These are phyloP conservation scores for Filosporella fistucella DNA, from an alignment of 495 filamentous ascomycete genomes.

Conservation along the genomic window DNA sequence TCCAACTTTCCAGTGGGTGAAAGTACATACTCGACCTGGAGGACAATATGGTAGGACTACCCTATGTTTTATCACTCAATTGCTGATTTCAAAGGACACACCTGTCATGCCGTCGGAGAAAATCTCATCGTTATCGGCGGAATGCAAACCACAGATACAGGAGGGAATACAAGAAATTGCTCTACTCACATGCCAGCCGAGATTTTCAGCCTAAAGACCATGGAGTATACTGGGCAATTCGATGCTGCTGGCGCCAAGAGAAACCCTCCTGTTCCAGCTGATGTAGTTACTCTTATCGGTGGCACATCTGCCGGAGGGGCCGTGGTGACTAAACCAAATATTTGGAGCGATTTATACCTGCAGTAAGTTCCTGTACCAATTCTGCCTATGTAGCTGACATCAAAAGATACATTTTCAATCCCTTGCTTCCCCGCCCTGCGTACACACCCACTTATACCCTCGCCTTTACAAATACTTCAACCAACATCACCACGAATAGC, in stretches of 20 bases:
- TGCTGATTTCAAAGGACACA: not conserved
- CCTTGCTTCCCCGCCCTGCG: not conserved
- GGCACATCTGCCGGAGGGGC: conserved; percentile 5
- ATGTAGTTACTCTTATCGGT: conserved; percentile 1
- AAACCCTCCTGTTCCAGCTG: conserved; percentile 2
- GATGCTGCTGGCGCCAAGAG: conserved; percentile 1
- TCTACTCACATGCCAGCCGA: conserved; percentile 11
- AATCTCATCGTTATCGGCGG: conserved; percentile 5
- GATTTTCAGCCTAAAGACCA: conserved; percentile 2
- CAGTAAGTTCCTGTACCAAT: not conserved
- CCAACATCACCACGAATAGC: not conserved
- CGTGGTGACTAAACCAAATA: not conserved
- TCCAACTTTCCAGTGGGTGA: conserved; percentile 9
- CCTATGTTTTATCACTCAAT: not conserved
- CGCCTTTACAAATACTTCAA: not conserved
- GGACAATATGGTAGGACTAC: not conserved
- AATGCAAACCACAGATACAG: conserved; percentile 5
- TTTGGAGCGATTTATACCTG: conserved; percentile 4
- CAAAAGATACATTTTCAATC: conserved; percentile 5
- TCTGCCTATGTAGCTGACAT: not conserved
- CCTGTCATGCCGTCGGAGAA: conserved; percentile 10
- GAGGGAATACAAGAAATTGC: conserved; percentile 6
- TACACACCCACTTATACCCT: conserved; percentile 3
- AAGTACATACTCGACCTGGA: conserved; percentile 9
- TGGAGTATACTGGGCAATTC: conserved; percentile 9